Evolutionary conservation across 768 basidiomycete genomes (phyloP).

Genomic region (Collybia nuda): DNA sequence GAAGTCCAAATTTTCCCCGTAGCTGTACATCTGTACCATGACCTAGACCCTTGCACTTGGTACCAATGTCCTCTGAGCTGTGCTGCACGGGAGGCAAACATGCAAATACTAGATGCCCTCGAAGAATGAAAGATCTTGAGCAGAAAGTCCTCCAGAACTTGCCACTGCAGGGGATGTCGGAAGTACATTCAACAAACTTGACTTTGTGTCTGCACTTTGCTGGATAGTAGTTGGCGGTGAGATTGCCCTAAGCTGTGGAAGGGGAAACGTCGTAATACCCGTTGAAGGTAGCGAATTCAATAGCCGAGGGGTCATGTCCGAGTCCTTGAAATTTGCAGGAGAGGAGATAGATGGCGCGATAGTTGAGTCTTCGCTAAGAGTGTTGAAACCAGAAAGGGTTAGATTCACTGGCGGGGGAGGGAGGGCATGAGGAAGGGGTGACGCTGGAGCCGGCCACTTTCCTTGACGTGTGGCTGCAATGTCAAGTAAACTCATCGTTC

Average conservation of each 20-base stretch:
- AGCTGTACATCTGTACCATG: too few species aligned
- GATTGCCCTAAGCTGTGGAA: slow-evolving; percentile 2
- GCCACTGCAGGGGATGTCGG: slow-evolving; percentile 17
- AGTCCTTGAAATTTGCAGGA: slow-evolving; percentile 9
- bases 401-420: slow-evolving; percentile 18
- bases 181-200: slow-evolving; percentile 6
- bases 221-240: slow-evolving; percentile 7
- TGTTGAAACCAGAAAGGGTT: slow-evolving; percentile 15
- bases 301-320: slow-evolving; percentile 11
- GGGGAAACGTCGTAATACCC: slow-evolving; percentile 1
- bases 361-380: slow-evolving; percentile 26
- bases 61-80: neutral
- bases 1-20: too few species aligned
- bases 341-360: slow-evolving; percentile 18
- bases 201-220: neutral
- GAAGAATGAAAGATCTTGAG: slow-evolving; percentile 87
- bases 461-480: slow-evolving; percentile 50
- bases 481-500: slow-evolving; percentile 58
- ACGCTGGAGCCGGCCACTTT: slow-evolving; percentile 39
- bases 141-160: slow-evolving; percentile 59
- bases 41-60: too few species aligned
- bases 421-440: slow-evolving; percentile 22
- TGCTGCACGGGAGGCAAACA: neutral
- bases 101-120: slow-evolving; percentile 54
- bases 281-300: slow-evolving; percentile 9